Base-by-base conservation (phyloP, 1,284 basidiomycete species). In the Ustilago vetiveriae region DNA sequence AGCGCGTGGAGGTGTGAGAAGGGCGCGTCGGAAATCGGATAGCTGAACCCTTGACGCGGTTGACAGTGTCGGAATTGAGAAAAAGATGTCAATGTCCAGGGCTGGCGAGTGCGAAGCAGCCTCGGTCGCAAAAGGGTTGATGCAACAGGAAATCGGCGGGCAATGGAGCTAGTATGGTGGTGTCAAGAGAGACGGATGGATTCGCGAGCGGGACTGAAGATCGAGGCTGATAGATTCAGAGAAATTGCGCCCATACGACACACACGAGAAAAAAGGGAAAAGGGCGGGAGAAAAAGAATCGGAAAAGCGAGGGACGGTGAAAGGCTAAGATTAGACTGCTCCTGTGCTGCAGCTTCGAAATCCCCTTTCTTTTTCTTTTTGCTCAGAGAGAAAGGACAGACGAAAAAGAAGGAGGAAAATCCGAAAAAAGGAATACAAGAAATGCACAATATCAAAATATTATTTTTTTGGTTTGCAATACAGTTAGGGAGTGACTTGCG, bases 1-100 rank as follows among this genome's bases (percentile, higher is more conserved):
- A 27, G 35, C 45, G 45, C 45, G 45, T 47, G 45, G 44, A 46
- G 43, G 43, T 17, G 8, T n/a, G n/a, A n/a, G 17, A 16, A 11
- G 11, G 46, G 36, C 46, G 41, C 24, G 40, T 56, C 54, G 54
- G 54, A 35, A 56, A 13, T 56, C 54, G 54, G 46, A 37, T 22
- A 56, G 49, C 40, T 37, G 36, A 22, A 40, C 36, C 42, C 44
- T 40, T 27, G 16, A 23, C 24, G 35, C 26, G 36, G 37, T 36
- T 26, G 35, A 26, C 17, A n/a, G 45, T 10, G 26, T 21, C 14
- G 3, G 13, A 38, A 47, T 16, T 24, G 17, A 22, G n/a, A 39
- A 48, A 38, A 26, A 27, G 19, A 43, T 29, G 23, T 36, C 4
- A 21, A n/a, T 41, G 17, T 13, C 19, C 26, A 21, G 16, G 17